Base-by-base conservation (phyloP, 257 asterid species). In the Knoxia roxburghii region DNA sequence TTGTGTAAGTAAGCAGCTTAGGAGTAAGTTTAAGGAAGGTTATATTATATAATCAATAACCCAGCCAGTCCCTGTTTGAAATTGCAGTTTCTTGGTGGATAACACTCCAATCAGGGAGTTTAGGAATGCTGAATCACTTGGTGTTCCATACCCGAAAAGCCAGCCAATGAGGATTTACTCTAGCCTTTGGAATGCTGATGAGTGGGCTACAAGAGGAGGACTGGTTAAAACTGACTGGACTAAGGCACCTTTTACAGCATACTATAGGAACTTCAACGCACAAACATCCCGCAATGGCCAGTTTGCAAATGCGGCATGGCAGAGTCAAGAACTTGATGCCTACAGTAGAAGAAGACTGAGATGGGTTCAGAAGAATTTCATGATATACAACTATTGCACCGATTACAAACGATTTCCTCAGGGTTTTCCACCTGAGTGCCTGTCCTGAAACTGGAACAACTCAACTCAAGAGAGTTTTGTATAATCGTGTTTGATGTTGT, bases 131-230 rank as follows among this genome's bases (percentile, higher is more conserved):
- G 97, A 90, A 58, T 79, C 87, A 12, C 11, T 75, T n/a, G 96
- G 96, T 7, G 88, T 88, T 0, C 85, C 95, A 9, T 88, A 77
- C 78, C 97, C 92, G 0, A 88, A 82, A 74, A 83, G 69, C 40
- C 97, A 90, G 69, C 88, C 97, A 0, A 90, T 88, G 97, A 88
- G 83, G 72, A 82, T 90, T 64, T 90, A 90, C 83, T 90, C 95
- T 0, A 90, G 97, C 73, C 88, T 90, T 1, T 90, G 96, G 96
- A 86, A 90, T 65, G 97, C 96, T 0, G 96, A 90, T 41, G 92
- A 88, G 1, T 90, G 97, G 97, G 97, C 97, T 0, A 90, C 97
- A 5, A 86, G 93, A 77, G 95, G 96, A 7, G 97, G 97, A 45
- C 73, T 81, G 0, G 83, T 86, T 35, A 90, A 90, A 64, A 82